These are phyloP conservation scores for Hypoxylon rubiginosum DNA, from an alignment of 2,329 filamentous ascomycete genomes.

Conservation along the genomic window DNA sequence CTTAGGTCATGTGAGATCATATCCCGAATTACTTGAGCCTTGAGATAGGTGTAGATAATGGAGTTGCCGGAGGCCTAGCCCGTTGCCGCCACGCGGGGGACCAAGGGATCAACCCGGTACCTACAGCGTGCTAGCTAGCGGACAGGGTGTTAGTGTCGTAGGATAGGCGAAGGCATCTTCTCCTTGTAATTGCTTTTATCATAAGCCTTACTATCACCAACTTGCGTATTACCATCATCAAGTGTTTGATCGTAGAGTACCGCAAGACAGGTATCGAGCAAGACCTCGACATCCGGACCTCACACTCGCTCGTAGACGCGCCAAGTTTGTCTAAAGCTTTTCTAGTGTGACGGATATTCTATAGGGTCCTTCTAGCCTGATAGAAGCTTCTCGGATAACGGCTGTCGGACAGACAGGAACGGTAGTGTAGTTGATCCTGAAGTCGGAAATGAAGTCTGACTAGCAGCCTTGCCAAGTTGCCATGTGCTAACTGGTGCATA, in stretches of 20 bases:
- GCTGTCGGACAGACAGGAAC: neutral
- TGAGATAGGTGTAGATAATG: neutral
- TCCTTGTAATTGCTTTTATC: neutral
- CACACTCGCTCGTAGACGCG: neutral
- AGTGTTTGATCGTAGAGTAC: neutral
- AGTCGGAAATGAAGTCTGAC: slow-evolving; percentile 37
- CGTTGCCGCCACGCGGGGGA: slow-evolving; percentile 18
- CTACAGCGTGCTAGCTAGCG: slow-evolving; percentile 13
- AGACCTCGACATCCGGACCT: neutral
- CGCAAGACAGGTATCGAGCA: neutral
- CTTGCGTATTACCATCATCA: neutral
- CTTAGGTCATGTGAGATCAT: slow-evolving; percentile 27
- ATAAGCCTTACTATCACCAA: neutral
- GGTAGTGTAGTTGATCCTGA: slow-evolving; percentile 29
- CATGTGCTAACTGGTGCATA: slow-evolving; percentile 33
- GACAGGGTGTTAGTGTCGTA: neutral
- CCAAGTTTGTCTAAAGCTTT: slow-evolving; percentile 7
- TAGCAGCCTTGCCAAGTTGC: slow-evolving; percentile 35
- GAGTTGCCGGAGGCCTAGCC: slow-evolving; percentile 7
- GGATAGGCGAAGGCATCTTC: neutral
- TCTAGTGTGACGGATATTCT: slow-evolving; percentile 22
- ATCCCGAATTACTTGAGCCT: neutral
- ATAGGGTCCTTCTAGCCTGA: slow-evolving; percentile 19
- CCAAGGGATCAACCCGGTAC: slow-evolving; percentile 29
- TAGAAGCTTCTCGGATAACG: slow-evolving; percentile 21